Evolutionary conservation across 306 rosid species (phyloP).

Genomic region (Quercus wislizeni): DNA sequence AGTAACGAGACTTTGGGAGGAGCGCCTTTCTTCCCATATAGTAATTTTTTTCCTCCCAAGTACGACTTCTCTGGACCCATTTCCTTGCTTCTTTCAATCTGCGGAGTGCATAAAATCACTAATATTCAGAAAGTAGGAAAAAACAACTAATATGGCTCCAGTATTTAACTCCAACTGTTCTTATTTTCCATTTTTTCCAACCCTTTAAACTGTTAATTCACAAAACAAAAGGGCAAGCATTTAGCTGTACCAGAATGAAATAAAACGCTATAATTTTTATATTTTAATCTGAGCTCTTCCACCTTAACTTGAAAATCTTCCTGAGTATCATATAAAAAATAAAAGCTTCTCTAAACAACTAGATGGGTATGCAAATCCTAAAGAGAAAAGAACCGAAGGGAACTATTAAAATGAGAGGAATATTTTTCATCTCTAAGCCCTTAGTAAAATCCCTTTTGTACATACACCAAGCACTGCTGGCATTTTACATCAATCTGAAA

Average conservation of each 20-base stretch:
- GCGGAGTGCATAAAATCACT: conserved; percentile 26
- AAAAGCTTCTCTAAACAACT: not conserved
- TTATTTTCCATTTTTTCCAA: not conserved
- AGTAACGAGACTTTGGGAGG: conserved; percentile 59
- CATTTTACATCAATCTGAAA: not conserved
- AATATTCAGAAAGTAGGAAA: not conserved
- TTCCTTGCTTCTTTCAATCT: conserved; percentile 87
- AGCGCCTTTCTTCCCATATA: conserved; percentile 72
- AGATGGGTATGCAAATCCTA: not conserved
- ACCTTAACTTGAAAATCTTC: not conserved
- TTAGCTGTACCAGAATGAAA: not conserved
- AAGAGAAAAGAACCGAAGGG: not conserved
- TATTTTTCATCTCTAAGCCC: not conserved
- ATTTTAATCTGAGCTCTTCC: not conserved
- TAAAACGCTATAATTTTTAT: no score
- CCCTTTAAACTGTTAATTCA: not conserved
- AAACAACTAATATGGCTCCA: not conserved
- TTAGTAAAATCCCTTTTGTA: not conserved
- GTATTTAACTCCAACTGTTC: not conserved
- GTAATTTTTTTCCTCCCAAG: conserved; percentile 83
- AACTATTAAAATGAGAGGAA: not conserved
- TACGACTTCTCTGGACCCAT: conserved; percentile 76
- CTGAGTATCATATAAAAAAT: not conserved
- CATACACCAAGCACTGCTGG: not conserved
- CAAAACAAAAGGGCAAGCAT: not conserved